Evolutionary conservation across 257 asterid species (phyloP).

Genomic region (Capsicum pubescens): DNA sequence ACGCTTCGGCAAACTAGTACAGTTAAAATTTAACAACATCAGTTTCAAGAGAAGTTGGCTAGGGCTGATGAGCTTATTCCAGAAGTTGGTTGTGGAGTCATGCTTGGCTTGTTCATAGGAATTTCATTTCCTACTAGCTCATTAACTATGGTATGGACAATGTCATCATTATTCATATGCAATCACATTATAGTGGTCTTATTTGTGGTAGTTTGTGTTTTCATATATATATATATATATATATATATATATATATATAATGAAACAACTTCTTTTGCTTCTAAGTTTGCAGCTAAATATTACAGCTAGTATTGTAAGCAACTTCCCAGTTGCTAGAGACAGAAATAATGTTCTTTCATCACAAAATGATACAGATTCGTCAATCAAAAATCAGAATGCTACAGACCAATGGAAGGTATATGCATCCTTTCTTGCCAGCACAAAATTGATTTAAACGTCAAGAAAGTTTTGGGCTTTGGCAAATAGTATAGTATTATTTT

Average conservation of each 20-base stretch:
- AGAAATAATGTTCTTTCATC: slow-evolving; percentile 37
- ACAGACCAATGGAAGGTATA: slow-evolving; percentile 63
- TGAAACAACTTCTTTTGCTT: slow-evolving; percentile 15
- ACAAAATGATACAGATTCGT: slow-evolving; percentile 33
- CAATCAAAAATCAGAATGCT: slow-evolving; percentile 36
- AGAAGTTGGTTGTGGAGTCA: slow-evolving; percentile 51
- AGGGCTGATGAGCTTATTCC: no score
- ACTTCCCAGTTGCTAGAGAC: slow-evolving; percentile 39
- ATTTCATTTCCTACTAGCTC: slow-evolving; percentile 59
- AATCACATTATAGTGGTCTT: neutral
- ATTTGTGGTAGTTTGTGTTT: slow-evolving; percentile 22
- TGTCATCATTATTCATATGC: neutral
- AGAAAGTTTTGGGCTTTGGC: neutral
- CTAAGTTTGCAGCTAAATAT: slow-evolving; percentile 61
- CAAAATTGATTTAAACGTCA: neutral
- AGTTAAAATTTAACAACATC: no score
- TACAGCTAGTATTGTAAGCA: slow-evolving; percentile 48
- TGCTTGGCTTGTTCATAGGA: slow-evolving; percentile 74
- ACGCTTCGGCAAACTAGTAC: no score
- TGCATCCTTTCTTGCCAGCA: neutral
- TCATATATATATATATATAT: neutral
- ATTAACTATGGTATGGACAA: slow-evolving; percentile 56
- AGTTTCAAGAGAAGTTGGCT: no score
- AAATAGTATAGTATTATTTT: neutral
- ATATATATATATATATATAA: slow-evolving; percentile 18